Base-by-base conservation (phyloP, 768 basidiomycete genomes). In the Lyophyllum shimeji region DNA sequence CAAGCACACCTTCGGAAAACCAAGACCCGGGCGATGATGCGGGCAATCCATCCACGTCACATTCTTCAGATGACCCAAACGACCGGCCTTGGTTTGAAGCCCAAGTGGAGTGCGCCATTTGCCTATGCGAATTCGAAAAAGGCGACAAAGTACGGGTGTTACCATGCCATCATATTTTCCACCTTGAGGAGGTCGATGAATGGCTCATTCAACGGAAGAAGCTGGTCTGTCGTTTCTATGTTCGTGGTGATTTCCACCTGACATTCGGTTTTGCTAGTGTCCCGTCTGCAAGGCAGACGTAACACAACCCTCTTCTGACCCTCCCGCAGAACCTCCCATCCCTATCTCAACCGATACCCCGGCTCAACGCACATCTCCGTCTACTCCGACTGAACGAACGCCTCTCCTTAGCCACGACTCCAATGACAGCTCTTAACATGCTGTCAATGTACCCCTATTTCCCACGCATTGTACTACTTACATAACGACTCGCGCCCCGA, bases 91-190 rank as follows among this genome's bases (percentile, higher is more conserved):
- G 92, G 88, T 95, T 90, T 60, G 89, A 89, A 67, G 71, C 79
- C 2, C 92, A 95, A 65, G 67, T 81, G 51, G 93, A 98, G 69
- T 98, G 95, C 65, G 91, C 94, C 31, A 98, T 98, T 52, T 98
- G 96, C 68, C 79, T 98, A 53, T 90, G 82, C 56, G 84, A 87
- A 59, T 98, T 98, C 63, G 84, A 75, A 39, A 85, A 85, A 65
- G 95, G 95, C 2, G 96, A 98, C 67, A 82, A 85, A 63, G 92
- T 98, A 42, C 84, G 95, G 62, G 91, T 95, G 50, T 68, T 98
- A 39, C 96, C 96, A 1, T 98, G 96, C 65, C 89, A 90, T 46
- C 96, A 98, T 68, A 86, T 98, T 52, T 98, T 97, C 74, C 96
- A 98, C 71, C 81, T 92, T 44, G 81, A 87, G 33, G 96, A 98